Evolutionary conservation across 148 eudicot species (phyloP).

Genomic region (Rhododendron kiyosumense): DNA sequence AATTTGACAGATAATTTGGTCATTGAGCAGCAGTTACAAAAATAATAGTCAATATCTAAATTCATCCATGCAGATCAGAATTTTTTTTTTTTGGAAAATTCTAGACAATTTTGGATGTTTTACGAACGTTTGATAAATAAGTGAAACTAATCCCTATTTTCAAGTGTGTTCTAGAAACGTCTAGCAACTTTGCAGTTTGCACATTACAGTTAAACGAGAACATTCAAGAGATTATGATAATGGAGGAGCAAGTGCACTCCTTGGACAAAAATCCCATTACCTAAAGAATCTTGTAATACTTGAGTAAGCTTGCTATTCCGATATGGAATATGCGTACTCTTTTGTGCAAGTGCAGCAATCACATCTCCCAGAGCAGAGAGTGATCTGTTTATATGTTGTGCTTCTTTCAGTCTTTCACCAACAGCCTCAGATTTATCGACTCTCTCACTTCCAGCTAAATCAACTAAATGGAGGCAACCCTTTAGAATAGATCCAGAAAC

Average conservation of each 20-base stretch:
- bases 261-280: conserved; percentile 25
- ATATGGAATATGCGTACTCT: conserved; percentile 88
- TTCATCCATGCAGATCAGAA: not conserved
- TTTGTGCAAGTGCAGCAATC: conserved; percentile 91
- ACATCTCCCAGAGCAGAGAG: conserved; percentile 98
- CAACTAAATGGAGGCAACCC: conserved; percentile 95
- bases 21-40: not conserved
- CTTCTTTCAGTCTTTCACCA: conserved; percentile 95
- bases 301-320: conserved; percentile 99
- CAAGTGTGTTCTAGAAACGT: not conserved
- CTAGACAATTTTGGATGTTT: not conserved
- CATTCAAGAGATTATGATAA: not conserved
- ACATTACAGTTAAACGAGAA: not conserved
- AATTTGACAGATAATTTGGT: not conserved
- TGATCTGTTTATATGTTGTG: conserved; percentile 89
- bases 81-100: not conserved
- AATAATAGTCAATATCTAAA: not conserved
- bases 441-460: conserved; percentile 97
- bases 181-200: not conserved
- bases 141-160: not conserved
- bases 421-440: conserved; percentile 96
- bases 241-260: not conserved
- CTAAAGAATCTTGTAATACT: conserved; percentile 94
- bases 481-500: conserved; percentile 62
- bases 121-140: not conserved